Evolutionary conservation across 768 basidiomycete genomes (phyloP).

Genomic region (Boletus huronensis): DNA sequence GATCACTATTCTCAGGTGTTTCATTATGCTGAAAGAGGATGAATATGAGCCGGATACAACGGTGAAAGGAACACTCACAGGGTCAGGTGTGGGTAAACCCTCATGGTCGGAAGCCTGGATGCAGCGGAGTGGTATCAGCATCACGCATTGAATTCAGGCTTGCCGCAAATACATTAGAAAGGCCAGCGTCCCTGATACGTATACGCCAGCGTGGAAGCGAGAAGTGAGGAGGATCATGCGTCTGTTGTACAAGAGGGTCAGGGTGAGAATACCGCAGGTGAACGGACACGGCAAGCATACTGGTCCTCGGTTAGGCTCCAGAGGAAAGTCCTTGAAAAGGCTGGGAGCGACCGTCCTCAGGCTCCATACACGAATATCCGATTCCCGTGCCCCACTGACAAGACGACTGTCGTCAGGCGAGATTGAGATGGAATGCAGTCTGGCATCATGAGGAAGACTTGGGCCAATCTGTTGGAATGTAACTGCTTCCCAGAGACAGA

Average conservation of each 20-base stretch:
- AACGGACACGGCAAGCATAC: slow-evolving; percentile 1
- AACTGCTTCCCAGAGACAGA: slow-evolving; percentile 26
- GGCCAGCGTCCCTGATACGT: neutral
- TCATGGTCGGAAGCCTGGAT: neutral
- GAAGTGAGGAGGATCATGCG: neutral
- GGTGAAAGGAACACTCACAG: neutral
- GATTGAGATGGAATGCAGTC: slow-evolving; percentile 12
- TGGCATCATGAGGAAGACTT: slow-evolving; percentile 9
- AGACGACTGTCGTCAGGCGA: slow-evolving; percentile 16
- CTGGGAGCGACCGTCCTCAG: slow-evolving; percentile 10
- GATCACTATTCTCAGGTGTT: neutral
- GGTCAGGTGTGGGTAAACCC: neutral
- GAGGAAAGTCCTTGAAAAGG: slow-evolving; percentile 12
- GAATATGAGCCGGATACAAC: neutral
- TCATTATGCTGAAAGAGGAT: neutral
- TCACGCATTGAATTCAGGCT: neutral
- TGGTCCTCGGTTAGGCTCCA: slow-evolving; percentile 11
- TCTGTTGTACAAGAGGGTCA: neutral
- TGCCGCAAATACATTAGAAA: neutral
- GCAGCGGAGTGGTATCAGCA: neutral
- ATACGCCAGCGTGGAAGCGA: neutral
- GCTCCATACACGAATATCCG: slow-evolving; percentile 14
- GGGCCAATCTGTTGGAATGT: slow-evolving; percentile 19
- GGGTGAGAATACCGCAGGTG: no score
- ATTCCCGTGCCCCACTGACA: slow-evolving; percentile 16